Base-by-base conservation (phyloP, 805 yeast species). In the Zygoascus tannicola region DNA sequence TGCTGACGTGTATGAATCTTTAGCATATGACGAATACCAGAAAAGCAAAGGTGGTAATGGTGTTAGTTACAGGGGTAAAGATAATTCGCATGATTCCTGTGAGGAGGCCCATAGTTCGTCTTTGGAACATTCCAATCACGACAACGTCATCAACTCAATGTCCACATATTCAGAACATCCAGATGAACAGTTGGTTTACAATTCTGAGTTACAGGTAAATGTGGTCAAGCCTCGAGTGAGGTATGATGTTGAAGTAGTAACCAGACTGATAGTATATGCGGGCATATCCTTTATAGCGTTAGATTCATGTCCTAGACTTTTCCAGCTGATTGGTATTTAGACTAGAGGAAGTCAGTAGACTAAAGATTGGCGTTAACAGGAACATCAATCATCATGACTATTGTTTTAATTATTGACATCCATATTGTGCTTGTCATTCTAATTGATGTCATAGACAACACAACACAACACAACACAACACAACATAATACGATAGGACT, bases 201-300 rank as follows among this genome's bases (percentile, higher is more conserved):
- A 14, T 3, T n/a, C 32, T 41, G 51, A 54, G 14, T 40, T 62
- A 28, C 43, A 52, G 32, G 45, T 56, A 5, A 49, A 51, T 4
- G 54, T 63, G 23, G 51, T 48, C 23, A 51, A 46, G 10, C 68
- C 67, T 2, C 59, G 70, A 16, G 57, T 55, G 2, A 70, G 88
- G 40, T 80, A 81, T 52, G 87, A 79, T 45, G 79, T 82, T 23
- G 90, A 82, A 49, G 82, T 85, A 2, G 63, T 85, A 26, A 87
- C 92, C 7, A 71, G 94, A 54, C 66, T 84, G 49, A 63, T 82
- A 15, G 83, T 87, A 1, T 90, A 90, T 63, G 80, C 84, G 1
- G 97, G 97, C 0, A 76, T 90, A 22, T 73, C 92, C 0, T 54
- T 69, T 22, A 62, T 73, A 26, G 81, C 83, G 0, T 61, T 74